Conservation (phyloP, 2,329 filamentous ascomycete genomes). For the Nemania abortiva region DNA sequence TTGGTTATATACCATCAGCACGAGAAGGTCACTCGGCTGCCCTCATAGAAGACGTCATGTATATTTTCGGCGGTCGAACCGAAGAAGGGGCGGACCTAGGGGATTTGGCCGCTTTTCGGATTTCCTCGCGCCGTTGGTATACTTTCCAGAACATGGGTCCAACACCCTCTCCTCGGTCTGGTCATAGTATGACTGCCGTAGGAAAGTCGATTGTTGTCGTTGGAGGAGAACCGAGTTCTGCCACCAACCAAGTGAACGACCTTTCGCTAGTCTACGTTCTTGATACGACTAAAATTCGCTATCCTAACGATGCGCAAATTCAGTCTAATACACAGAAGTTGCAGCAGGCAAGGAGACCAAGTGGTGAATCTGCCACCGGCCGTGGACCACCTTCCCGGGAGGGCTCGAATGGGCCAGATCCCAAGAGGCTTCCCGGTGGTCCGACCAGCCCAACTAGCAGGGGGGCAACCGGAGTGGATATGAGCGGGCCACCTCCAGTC, state of each 20-base stretch:
- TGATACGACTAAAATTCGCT: slow-evolving; percentile 95
- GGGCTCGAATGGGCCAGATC: slow-evolving; percentile 65
- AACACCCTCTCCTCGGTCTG: slow-evolving; percentile 90
- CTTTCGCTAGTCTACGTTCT: slow-evolving; percentile 90
- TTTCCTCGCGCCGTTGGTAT: slow-evolving; percentile 90
- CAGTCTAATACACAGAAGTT: slow-evolving; percentile 55
- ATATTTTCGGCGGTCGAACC: slow-evolving; percentile 95
- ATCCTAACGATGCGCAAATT: slow-evolving; percentile 80
- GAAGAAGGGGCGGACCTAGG: slow-evolving; percentile 93
- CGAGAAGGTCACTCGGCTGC: slow-evolving; percentile 95
- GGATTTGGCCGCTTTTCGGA: slow-evolving; percentile 84
- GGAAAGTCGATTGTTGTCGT: slow-evolving; percentile 93
- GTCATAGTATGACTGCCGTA: slow-evolving; percentile 97
- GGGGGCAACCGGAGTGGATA: slow-evolving; percentile 58
- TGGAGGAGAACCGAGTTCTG: slow-evolving; percentile 93
- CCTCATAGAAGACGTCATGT: slow-evolving; percentile 98
- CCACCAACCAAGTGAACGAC: slow-evolving; percentile 82
- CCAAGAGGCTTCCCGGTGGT: slow-evolving; percentile 58
- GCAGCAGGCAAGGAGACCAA: slow-evolving; percentile 58
- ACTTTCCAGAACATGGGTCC: slow-evolving; percentile 99
- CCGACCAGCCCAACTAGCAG: slow-evolving; percentile 56
- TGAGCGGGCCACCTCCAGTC: slow-evolving; percentile 52
- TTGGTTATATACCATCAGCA: slow-evolving; percentile 94
- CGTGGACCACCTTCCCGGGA: slow-evolving; percentile 62
- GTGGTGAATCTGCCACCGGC: slow-evolving; percentile 51